Base-by-base conservation (phyloP, 73 alveolate species). In the Breviolum minutum region DNA sequence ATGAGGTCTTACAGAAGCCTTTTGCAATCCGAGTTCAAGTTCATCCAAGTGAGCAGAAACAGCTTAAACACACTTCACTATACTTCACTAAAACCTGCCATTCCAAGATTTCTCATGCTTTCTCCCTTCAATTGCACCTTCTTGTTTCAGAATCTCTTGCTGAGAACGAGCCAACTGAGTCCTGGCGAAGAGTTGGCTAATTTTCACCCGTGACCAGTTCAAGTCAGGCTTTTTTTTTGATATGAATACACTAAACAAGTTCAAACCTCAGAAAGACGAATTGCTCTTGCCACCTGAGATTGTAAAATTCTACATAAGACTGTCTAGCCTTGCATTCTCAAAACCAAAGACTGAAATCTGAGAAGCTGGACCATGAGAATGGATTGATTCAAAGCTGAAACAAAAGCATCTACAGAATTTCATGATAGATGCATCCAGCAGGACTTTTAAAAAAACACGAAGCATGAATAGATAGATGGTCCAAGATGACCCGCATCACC, bases 131-230 rank as follows among this genome's bases (percentile, higher is more conserved):
- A 40, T 73, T 30, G 17, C 48, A 48, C 92, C 92, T 83, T 83
- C 92, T 61, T 24, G 60, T 62, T 83, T 60, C 62, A 26, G 27
- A 10, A 61, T 60, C 62, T 83, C 92, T 60, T 83, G 92, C 71
- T 83, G 92, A 7, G 62, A 54, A 11, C 92, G 27, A 19, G 92
- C 71, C 60, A 83, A 10, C n/a, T 83, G 92, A 61, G 92, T 83
- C 92, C 92, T 83, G 24, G 77, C 77, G n/a, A 40, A 40, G 54
- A 40, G 54, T 40, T 40, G 54, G 54, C 54, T 3, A 40, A 40
- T 40, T 40, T 40, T 40, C 54, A 40, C 54, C 20, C 16, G 88
- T 22, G 88, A 76, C 0, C 60, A 13, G 4, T 76, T 27, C 2
- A n/a, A 76, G 20, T 40, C 54, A 40, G 0, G 54, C n/a, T n/a